A percentile compares a stretch with the other conserved stretches of the same genome.
Conservation (phyloP, 306 rosid genomes). For the Prunus mume region DNA sequence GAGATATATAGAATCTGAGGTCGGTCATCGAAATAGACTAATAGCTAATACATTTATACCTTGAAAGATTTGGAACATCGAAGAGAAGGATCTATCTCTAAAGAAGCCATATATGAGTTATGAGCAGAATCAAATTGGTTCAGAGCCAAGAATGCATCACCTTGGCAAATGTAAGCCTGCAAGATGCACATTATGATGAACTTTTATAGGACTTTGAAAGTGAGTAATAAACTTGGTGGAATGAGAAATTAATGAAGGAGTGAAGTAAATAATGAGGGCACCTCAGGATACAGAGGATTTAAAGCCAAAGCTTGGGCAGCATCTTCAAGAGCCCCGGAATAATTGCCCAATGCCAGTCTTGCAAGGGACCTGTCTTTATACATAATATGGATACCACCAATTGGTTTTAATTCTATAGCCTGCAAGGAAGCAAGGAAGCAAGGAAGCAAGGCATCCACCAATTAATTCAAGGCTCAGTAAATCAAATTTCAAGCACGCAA, state of each 20-base stretch:
- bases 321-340: constrained; percentile 69
- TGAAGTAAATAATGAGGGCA: constrained; percentile 22
- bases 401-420: constrained; percentile 72
- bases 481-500: background rate
- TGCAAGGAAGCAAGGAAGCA: constrained; percentile 31
- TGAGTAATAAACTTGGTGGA: too few relatives aligned
- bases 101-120: constrained; percentile 58
- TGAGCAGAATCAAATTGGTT: constrained; percentile 59
- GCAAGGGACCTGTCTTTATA: constrained; percentile 71
- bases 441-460: background rate
- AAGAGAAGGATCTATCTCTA: constrained; percentile 66
- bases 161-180: constrained; percentile 82
- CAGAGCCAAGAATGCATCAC: constrained; percentile 69
- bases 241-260: too few relatives aligned
- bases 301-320: constrained; percentile 60
- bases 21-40: too few relatives aligned
- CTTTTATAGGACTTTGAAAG: background rate
- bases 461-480: background rate
- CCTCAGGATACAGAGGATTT: constrained; percentile 69
- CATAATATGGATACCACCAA: constrained; percentile 65
- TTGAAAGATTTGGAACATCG: constrained; percentile 74
- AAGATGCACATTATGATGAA: constrained; percentile 15
- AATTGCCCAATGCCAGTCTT: constrained; percentile 64
- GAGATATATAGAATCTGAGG: background rate
- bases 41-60: constrained; percentile 34